Conservation (phyloP, 345 rosid genomes). For the Orychophragmus violaceus region DNA sequence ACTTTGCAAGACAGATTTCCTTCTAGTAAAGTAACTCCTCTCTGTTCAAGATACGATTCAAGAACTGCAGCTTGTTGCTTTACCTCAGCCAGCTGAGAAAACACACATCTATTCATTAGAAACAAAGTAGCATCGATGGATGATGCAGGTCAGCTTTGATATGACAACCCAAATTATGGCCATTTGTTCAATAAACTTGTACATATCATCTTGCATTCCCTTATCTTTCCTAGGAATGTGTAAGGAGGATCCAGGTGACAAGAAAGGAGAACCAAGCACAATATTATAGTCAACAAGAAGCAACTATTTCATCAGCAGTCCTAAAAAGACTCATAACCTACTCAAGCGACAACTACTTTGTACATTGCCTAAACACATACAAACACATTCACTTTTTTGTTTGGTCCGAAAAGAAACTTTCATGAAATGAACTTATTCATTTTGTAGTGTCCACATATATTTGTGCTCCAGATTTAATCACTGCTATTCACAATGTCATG, state of each 20-base stretch:
- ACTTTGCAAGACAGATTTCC: constrained; percentile 81
- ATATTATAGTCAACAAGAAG: too few species aligned
- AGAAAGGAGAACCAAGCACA: too few species aligned
- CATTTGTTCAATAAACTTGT: too few species aligned
- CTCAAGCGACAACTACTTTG: neutral
- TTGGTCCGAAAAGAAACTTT: neutral
- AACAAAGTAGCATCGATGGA: neutral
- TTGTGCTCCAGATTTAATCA: too few species aligned
- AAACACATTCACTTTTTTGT: neutral
- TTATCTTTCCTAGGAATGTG: neutral
- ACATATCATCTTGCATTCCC: neutral
- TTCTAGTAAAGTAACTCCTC: constrained; percentile 71
- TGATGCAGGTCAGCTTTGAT: neutral
- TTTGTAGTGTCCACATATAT: neutral
- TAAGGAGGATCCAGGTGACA: neutral
- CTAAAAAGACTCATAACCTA: neutral
- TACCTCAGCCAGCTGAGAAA: constrained; percentile 51
- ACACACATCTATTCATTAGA: neutral
- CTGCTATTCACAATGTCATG: too few species aligned
- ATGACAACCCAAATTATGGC: too few species aligned
- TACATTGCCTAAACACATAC: neutral
- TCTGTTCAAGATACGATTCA: constrained; percentile 83
- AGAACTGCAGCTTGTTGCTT: constrained; percentile 63
- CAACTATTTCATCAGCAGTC: neutral
- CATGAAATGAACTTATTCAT: neutral